Percentiles rank a stretch among this genome's conserved stretches.
phyloP scores from a whole-genome alignment of 192 early-diverging fungal genomes.

The Coemansia sp. region DNA sequence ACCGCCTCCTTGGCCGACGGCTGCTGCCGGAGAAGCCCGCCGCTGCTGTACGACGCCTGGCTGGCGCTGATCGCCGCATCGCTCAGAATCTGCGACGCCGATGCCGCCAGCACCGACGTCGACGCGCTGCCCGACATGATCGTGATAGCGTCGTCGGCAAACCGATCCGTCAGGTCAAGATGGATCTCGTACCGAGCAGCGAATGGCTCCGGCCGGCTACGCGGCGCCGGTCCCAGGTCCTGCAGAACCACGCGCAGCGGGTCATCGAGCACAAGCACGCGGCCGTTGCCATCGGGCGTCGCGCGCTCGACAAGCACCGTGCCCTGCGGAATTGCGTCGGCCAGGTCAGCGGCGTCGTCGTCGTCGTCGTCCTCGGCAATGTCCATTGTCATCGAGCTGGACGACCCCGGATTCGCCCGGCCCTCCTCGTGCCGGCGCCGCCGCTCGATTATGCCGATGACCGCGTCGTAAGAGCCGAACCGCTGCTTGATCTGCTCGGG shows the following conservation, averaged over 20 bases:
- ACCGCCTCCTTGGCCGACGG: conserved; percentile 54
- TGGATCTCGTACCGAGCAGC: conserved; percentile 50
- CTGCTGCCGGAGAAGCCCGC: conserved; percentile 45
- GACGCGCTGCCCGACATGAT: conserved; percentile 55
- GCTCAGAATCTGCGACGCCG: conserved; percentile 54
- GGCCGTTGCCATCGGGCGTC: conserved; percentile 21
- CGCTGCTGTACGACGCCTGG: conserved; percentile 49
- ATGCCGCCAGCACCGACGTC: conserved; percentile 49
- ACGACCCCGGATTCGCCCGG: conserved; percentile 11
- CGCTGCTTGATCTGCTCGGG: conserved; percentile 54
- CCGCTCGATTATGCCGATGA: conserved; percentile 50
- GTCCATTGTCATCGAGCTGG: conserved; percentile 6
- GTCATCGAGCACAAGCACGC: conserved; percentile 57
- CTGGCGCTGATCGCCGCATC: conserved; percentile 51
- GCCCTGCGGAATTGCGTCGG: conserved; percentile 52
- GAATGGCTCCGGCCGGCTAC: conserved; percentile 44
- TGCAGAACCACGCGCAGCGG: conserved; percentile 63
- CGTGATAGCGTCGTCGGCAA: conserved; percentile 56
- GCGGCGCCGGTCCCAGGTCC: conserved; percentile 64
- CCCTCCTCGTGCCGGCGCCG: conserved; percentile 45
- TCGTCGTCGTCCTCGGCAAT: conserved; percentile 30
- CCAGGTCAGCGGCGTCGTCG: conserved; percentile 44
- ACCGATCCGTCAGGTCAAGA: conserved; percentile 57
- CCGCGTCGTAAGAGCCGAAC: conserved; percentile 52
- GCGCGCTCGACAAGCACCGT: conserved; percentile 52